phyloP scores from a whole-genome alignment of 352 stramenopile species.

The Globisporangium nagaii region DNA sequence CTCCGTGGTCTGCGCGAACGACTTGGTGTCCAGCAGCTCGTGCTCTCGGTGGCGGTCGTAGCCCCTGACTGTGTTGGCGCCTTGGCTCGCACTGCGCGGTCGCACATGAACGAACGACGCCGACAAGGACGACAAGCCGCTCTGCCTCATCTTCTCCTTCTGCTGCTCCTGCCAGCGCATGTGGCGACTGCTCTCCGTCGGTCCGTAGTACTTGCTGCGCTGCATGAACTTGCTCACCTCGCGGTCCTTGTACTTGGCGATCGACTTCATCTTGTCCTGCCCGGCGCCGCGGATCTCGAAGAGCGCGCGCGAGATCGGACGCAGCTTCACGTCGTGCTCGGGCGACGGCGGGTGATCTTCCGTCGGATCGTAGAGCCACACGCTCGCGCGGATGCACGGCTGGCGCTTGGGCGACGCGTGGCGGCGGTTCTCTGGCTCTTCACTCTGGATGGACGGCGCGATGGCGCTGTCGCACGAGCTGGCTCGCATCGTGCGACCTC shows the following conservation, averaged over 20 bases:
- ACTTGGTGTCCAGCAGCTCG: constrained; percentile 35
- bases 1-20: constrained; percentile 59
- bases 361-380: constrained; percentile 66
- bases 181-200: constrained; percentile 69
- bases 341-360: constrained; percentile 26
- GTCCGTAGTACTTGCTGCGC: constrained; percentile 75
- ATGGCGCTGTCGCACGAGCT: not conserved
- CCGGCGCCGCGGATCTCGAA: constrained; percentile 68
- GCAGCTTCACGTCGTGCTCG: constrained; percentile 55
- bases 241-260: constrained; percentile 52
- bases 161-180: constrained; percentile 73
- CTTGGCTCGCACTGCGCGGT: constrained; percentile 34
- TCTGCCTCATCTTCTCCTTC: constrained; percentile 44
- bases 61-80: constrained; percentile 21
- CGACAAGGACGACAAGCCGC: constrained; percentile 6
- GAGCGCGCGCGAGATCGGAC: constrained; percentile 66
- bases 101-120: constrained; percentile 4
- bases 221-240: constrained; percentile 42
- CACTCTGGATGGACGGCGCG: constrained; percentile 3
- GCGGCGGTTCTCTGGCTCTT: constrained; percentile 3
- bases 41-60: constrained; percentile 23
- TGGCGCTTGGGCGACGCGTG: constrained; percentile 16
- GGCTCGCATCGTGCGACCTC: not conserved
- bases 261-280: constrained; percentile 45
- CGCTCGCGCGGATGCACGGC: constrained; percentile 29